Evolutionary conservation across 352 stramenopile species (phyloP).

Genomic region (Phytophthora boehmeriae): DNA sequence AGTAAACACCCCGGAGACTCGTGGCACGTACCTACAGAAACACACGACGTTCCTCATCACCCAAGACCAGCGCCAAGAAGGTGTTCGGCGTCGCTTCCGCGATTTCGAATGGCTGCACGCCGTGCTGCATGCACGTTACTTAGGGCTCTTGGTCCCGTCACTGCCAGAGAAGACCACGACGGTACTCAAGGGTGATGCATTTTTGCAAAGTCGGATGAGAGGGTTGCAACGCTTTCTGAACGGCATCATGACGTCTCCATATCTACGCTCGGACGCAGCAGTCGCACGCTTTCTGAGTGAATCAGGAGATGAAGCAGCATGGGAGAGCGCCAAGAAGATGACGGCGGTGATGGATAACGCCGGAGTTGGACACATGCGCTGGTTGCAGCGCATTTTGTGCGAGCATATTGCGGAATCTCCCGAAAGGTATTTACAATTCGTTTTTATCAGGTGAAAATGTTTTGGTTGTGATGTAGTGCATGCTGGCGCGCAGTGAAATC

Average conservation of each 20-base stretch:
- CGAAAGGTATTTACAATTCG: constrained; percentile 38
- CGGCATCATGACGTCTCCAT: constrained; percentile 60
- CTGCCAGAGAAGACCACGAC: constrained; percentile 69
- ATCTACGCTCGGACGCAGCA: constrained; percentile 56
- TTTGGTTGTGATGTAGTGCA: constrained; percentile 1
- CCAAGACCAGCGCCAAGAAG: constrained; percentile 32
- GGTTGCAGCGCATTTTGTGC: constrained; percentile 63
- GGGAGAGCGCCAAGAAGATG: constrained; percentile 64
- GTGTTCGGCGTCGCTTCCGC: constrained; percentile 67
- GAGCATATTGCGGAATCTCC: constrained; percentile 34
- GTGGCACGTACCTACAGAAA: constrained; percentile 71
- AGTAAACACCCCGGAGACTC: constrained; percentile 60
- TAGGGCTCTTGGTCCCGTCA: constrained; percentile 69
- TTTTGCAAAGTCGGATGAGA: constrained; percentile 66
- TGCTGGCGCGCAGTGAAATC: constrained; percentile 42
- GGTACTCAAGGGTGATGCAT: constrained; percentile 54
- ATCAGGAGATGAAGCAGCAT: constrained; percentile 50
- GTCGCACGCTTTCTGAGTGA: constrained; percentile 57
- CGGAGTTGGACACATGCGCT: constrained; percentile 62
- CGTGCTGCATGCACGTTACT: constrained; percentile 63
- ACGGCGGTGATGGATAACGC: constrained; percentile 63
- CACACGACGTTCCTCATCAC: constrained; percentile 73
- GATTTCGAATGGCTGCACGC: constrained; percentile 80
- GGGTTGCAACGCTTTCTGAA: constrained; percentile 65
- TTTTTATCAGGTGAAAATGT: neutral